Evolutionary conservation across 108 stramenopile species (phyloP).

Genomic region (Thalassiosira profunda): DNA sequence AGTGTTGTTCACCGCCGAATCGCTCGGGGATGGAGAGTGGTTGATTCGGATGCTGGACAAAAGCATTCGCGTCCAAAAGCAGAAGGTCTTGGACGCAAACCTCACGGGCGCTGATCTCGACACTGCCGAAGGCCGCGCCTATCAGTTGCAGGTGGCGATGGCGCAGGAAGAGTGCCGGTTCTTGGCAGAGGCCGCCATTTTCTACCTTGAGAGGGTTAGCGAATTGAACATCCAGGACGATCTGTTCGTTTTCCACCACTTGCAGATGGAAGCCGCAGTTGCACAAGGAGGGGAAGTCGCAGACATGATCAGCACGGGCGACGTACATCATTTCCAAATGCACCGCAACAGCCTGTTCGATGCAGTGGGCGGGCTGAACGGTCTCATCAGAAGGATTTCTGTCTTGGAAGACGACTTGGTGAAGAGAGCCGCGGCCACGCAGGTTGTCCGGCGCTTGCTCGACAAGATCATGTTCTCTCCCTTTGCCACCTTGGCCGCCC

Average conservation of each 20-base stretch:
- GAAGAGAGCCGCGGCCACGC: conserved; percentile 1
- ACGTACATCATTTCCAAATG: conserved; percentile 2
- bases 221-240: conserved; percentile 9
- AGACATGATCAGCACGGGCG: conserved; percentile 4
- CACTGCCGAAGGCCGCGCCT: conserved; percentile 8
- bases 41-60: conserved; percentile 11
- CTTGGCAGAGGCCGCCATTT: conserved; percentile 4
- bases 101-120: conserved; percentile 5
- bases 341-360: conserved; percentile 13
- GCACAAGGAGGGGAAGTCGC: not conserved
- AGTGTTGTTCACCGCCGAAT: conserved; percentile 8
- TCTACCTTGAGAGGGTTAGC: conserved; percentile 11
- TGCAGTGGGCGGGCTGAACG: not conserved
- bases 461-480: conserved; percentile 12
- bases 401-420: conserved; percentile 7
- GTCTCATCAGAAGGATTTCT: not conserved
- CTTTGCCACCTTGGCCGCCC: conserved; percentile 6
- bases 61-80: not conserved
- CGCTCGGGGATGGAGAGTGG: conserved; percentile 9
- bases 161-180: conserved; percentile 1
- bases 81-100: not conserved
- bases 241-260: conserved; percentile 2
- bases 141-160: conserved; percentile 7
- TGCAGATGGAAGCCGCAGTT: conserved; percentile 3
- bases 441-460: conserved; percentile 1